Percentiles rank a stretch among this genome's conserved stretches.
Conservation (phyloP, 2,329 filamentous ascomycete species). For the Alternaria atra region DNA sequence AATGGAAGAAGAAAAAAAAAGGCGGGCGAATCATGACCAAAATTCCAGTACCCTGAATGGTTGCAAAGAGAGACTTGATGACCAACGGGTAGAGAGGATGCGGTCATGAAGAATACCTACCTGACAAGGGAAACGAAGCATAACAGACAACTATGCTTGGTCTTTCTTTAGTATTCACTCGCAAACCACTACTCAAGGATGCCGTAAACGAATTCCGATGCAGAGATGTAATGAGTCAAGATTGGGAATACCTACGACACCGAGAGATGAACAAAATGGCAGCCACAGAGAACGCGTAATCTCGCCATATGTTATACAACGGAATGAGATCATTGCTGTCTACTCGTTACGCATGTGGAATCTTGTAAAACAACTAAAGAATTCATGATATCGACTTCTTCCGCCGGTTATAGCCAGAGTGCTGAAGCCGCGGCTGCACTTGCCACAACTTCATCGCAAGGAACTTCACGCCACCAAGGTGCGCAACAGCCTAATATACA, state of each 20-base stretch:
- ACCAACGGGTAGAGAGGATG: background rate
- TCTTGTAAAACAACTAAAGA: background rate
- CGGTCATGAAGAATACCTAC: background rate
- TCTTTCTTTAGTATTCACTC: background rate
- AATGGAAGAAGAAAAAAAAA: background rate
- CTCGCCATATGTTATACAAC: background rate
- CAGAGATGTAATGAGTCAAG: background rate
- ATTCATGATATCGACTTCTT: background rate
- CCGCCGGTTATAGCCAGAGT: background rate
- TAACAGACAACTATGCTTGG: no score
- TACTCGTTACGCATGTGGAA: background rate
- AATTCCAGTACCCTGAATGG: background rate
- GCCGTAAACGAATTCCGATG: background rate
- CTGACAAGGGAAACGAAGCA: background rate
- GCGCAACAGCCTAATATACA: background rate
- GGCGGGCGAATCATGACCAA: background rate
- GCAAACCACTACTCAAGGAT: background rate
- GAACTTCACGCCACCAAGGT: background rate
- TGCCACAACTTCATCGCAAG: background rate
- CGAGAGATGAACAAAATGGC: background rate
- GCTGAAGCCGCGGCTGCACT: background rate
- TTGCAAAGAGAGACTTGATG: background rate
- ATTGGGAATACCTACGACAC: background rate
- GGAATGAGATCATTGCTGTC: conserved; percentile 1
- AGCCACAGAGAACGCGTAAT: background rate